Base-by-base conservation (phyloP, 2,329 filamentous ascomycete species). In the Apiospora rasikravindrae region DNA sequence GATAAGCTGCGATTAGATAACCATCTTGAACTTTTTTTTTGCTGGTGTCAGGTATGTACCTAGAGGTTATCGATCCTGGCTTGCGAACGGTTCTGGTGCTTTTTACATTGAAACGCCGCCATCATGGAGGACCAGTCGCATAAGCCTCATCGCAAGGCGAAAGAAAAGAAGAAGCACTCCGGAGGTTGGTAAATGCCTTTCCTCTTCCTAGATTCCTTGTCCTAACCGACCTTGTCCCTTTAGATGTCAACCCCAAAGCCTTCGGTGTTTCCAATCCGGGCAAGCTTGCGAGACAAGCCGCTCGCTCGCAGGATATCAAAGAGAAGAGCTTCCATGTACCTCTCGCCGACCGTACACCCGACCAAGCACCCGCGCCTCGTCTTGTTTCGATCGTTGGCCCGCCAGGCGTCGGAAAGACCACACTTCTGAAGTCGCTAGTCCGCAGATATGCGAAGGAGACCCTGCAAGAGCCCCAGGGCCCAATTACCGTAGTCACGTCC, bases 281-380 rank as follows among this genome's bases (percentile, higher is more conserved):
- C 29, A 73, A 72, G 44, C 69, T 72, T 29, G 64, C 66, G 14
- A 69, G 70, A 45, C 67, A 70, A 26, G 70, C 70, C 44, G 72
- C 72, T n/a, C 68, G 72, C 66, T 79, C 79, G 47, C 76, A 78
- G 24, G 79, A 81, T 71, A 78, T 79, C 68, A 96, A 94, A 88
- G 97, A 99, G 84, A 98, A 97, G 84, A 91, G 96, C 73, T 88
- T 98, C 51, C 97, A 99, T 87, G 96, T 99, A 24, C 96, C 96
- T 64, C 93, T 98, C 81, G 93, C 98, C 84, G 96, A 99, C 86
- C 92, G 97, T 77, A 87, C 98, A 40, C 96, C 96, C 76, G 96
- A 98, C 83, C 74, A 74, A 37, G 96, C 98, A 85, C 93, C 96
- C 22, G 95, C 96, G 37, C 96, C 96, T 72, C 91, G 97, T 73